These are phyloP conservation scores for Schizochytrium sp. DNA, from an alignment of 108 stramenopile species.

Conservation along the genomic window DNA sequence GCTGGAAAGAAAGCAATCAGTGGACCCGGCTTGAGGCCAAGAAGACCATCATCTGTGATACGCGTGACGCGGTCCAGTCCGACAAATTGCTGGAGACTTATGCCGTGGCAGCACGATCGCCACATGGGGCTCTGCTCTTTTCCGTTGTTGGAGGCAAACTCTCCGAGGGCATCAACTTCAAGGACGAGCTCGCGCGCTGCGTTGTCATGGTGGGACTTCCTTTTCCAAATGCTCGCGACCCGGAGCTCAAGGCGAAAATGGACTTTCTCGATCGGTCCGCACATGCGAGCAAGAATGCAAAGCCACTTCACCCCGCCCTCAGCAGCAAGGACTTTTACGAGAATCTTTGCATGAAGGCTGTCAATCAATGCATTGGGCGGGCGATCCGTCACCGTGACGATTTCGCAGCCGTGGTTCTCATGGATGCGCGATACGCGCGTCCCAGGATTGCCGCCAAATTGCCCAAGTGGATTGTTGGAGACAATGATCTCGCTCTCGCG, in stretches of 20 bases:
- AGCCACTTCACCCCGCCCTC: conserved; percentile 22
- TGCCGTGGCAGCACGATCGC: conserved; percentile 41
- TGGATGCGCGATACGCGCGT: conserved; percentile 71
- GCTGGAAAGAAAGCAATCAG: conserved; percentile 59
- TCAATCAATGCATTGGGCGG: conserved; percentile 96
- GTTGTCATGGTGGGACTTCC: conserved; percentile 94
- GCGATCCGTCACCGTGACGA: conserved; percentile 89
- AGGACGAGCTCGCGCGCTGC: conserved; percentile 83
- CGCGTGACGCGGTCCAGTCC: conserved; percentile 61
- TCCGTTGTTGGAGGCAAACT: conserved; percentile 94
- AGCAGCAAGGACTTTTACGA: conserved; percentile 69
- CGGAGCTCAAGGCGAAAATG: conserved; percentile 86
- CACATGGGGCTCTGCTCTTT: conserved; percentile 69
- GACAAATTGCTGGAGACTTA: conserved; percentile 63
- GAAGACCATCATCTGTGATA: conserved; percentile 69
- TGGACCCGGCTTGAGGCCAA: conserved; percentile 48
- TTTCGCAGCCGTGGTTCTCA: conserved; percentile 76
- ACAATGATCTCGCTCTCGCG: background rate
- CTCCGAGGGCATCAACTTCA: conserved; percentile 97
- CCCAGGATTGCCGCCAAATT: conserved; percentile 52
- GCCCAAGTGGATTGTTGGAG: conserved; percentile 62
- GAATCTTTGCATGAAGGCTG: conserved; percentile 86
- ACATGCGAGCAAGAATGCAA: conserved; percentile 13
- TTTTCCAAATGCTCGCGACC: conserved; percentile 90
- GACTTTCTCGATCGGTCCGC: conserved; percentile 36